phyloP scores from a whole-genome alignment of 495 filamentous ascomycete genomes.

The Hyaloscypha finlandica region DNA sequence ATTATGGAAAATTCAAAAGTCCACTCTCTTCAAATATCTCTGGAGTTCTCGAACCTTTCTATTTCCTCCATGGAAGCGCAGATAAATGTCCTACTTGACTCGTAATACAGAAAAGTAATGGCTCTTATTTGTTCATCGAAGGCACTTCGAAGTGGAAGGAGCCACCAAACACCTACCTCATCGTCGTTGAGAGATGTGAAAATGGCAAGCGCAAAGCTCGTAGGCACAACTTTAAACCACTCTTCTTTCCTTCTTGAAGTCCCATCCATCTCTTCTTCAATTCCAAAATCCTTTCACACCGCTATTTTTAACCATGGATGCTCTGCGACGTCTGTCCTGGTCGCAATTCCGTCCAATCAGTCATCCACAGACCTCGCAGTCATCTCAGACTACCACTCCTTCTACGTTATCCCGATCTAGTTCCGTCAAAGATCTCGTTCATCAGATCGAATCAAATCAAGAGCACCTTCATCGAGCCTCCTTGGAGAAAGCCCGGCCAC shows the following conservation, averaged over 20 bases:
- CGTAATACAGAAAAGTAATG: neutral
- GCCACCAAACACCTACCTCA: neutral
- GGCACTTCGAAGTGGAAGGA: neutral
- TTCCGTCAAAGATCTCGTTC: neutral
- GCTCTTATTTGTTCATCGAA: neutral
- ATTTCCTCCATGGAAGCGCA: neutral
- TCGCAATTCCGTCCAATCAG: constrained; percentile 2
- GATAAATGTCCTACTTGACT: neutral
- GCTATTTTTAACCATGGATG: constrained; percentile 11
- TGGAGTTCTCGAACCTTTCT: neutral
- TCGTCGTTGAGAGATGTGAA: neutral
- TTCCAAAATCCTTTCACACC: neutral
- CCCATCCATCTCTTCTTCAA: neutral
- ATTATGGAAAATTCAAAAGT: too few relatives aligned
- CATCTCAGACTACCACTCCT: neutral
- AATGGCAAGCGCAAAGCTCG: neutral
- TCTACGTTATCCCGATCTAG: neutral
- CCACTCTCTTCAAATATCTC: neutral
- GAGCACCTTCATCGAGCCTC: neutral
- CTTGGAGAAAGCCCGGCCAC: neutral
- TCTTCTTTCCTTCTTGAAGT: neutral
- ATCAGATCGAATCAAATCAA: neutral
- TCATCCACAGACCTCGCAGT: neutral
- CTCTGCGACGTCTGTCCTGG: constrained; percentile 12
- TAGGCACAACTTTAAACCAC: neutral